Conservation (phyloP, 768 basidiomycete genomes). For the Tricholomella constricta region DNA sequence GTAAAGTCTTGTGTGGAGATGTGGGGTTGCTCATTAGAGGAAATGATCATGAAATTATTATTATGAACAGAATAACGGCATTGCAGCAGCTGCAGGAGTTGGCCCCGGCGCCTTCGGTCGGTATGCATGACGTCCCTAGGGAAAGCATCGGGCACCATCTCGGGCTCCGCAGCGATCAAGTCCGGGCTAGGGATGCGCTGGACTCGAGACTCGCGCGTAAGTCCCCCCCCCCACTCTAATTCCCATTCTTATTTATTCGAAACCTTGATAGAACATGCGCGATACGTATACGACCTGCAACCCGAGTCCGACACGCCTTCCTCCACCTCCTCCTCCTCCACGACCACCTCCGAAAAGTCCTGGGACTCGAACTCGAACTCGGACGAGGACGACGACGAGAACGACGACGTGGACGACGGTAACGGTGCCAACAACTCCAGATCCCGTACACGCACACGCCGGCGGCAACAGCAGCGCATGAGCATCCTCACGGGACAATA, state of each 20-base stretch:
- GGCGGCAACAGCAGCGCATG: slow-evolving; percentile 56
- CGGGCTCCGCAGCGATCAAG: slow-evolving; percentile 52
- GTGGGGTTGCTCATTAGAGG: too few relatives aligned
- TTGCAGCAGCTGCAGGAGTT: slow-evolving; percentile 46
- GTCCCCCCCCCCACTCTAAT: slow-evolving; percentile 33
- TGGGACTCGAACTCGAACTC: too few relatives aligned
- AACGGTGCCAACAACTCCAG: too few relatives aligned
- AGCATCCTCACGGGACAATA: slow-evolving; percentile 66
- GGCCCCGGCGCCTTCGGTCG: slow-evolving; percentile 78
- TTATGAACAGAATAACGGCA: slow-evolving; percentile 33
- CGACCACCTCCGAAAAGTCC: slow-evolving; percentile 44
- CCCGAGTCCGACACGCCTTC: slow-evolving; percentile 44
- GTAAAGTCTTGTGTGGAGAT: too few relatives aligned
- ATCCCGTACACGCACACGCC: slow-evolving; percentile 15
- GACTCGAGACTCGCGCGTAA: slow-evolving; percentile 74
- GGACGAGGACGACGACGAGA: too few relatives aligned
- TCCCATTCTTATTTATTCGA: neutral
- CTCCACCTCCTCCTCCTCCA: slow-evolving; percentile 52
- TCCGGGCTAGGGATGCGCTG: slow-evolving; percentile 56
- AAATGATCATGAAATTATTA: neutral
- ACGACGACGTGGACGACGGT: slow-evolving; percentile 29
- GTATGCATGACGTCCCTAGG: slow-evolving; percentile 80
- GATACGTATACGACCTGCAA: slow-evolving; percentile 64
- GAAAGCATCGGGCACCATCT: slow-evolving; percentile 68
- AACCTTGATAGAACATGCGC: slow-evolving; percentile 54